A percentile compares a stretch with the other conserved stretches of the same genome.
Evolutionary conservation across 306 rosid genomes (phyloP).

Genomic region (Gynostemma pentaphyllum): DNA sequence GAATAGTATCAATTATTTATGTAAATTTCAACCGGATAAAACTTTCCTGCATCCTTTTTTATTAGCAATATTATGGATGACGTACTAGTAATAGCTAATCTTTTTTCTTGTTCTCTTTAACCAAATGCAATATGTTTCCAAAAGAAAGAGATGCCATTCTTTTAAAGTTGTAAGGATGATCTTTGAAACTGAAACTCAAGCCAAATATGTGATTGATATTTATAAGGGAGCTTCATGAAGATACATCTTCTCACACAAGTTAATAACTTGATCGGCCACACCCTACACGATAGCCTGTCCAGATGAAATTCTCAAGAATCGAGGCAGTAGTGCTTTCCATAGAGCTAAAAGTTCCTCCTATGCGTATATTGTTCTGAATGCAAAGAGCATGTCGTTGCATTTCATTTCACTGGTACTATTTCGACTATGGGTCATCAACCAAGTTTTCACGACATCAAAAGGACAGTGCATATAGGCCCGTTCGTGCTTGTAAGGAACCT

Average conservation of each 20-base stretch:
- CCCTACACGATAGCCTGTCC: constrained; percentile 98
- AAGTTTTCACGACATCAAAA: constrained; percentile 88
- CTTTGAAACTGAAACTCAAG: neutral
- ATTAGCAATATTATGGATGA: neutral
- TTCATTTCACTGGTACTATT: constrained; percentile 42
- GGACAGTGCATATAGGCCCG: constrained; percentile 86
- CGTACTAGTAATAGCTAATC: neutral
- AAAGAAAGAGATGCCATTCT: neutral
- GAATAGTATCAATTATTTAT: neutral
- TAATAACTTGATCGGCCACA: constrained; percentile 84
- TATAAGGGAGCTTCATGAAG: constrained; percentile 28
- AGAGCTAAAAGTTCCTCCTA: constrained; percentile 82
- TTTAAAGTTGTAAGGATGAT: neutral
- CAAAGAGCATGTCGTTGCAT: constrained; percentile 78
- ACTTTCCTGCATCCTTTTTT: neutral
- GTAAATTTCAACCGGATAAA: neutral
- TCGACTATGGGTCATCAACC: constrained; percentile 84
- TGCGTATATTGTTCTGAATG: constrained; percentile 59
- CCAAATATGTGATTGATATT: constrained; percentile 18
- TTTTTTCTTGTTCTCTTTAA: neutral
- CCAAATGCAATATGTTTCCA: neutral
- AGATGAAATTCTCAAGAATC: constrained; percentile 96
- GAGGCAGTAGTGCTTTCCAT: constrained; percentile 86
- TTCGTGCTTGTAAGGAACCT: constrained; percentile 91
- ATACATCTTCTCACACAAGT: constrained; percentile 64